Percentiles rank a stretch among this genome's conserved stretches.
These are phyloP conservation scores for Pichia deserticola DNA, from an alignment of 805 yeast genomes.

Conservation along the genomic window DNA sequence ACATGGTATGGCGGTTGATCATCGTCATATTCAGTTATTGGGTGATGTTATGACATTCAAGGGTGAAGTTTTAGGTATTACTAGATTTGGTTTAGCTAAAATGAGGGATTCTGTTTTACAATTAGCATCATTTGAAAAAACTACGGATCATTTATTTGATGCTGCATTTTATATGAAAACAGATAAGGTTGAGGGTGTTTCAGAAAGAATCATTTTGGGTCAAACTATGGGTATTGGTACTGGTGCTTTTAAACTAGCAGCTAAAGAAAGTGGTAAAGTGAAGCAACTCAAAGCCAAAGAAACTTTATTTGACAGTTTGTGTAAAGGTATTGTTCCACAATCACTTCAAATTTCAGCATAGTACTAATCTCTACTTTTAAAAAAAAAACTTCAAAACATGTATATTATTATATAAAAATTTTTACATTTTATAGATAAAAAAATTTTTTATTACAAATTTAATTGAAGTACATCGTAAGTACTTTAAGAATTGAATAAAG, in stretches of 20 bases:
- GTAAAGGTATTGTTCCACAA: constrained; percentile 20
- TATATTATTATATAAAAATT: background rate
- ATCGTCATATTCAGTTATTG: constrained; percentile 93
- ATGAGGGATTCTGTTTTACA: constrained; percentile 98
- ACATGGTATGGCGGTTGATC: constrained; percentile 99
- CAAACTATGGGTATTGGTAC: constrained; percentile 98
- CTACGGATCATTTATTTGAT: constrained; percentile 96
- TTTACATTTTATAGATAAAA: background rate
- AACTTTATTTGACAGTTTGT: constrained; percentile 41
- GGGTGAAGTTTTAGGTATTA: constrained; percentile 96
- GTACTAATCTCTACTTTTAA: background rate
- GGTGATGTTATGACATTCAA: constrained; percentile 99
- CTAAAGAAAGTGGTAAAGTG: constrained; percentile 32
- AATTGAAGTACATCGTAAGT: background rate
- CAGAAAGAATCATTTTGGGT: constrained; percentile 94
- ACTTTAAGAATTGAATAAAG: too few relatives aligned
- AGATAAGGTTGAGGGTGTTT: constrained; percentile 93
- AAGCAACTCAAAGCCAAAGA: constrained; percentile 32
- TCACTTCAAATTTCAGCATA: constrained; percentile 8
- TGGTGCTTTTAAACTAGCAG: constrained; percentile 85
- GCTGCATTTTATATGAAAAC: constrained; percentile 98
- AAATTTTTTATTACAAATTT: too few relatives aligned
- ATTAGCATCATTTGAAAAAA: constrained; percentile 94
- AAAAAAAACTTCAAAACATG: background rate
- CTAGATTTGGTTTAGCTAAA: constrained; percentile 94